These are phyloP conservation scores for Nicotiana sylvestris DNA, from an alignment of 257 asterid species.

Conservation along the genomic window DNA sequence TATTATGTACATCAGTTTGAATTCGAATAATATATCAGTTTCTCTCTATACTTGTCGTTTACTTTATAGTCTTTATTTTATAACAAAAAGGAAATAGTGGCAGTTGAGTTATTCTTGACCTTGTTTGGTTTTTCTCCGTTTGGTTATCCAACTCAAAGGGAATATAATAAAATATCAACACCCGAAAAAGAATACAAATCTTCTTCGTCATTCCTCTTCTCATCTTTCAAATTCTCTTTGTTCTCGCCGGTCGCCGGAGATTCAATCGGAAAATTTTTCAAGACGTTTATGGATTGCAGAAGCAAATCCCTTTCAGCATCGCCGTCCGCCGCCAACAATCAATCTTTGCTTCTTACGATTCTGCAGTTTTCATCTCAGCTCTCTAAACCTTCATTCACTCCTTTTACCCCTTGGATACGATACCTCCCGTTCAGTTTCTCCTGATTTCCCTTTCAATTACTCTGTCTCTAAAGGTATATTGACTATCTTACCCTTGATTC, in stretches of 20 bases:
- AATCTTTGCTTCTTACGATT: not conserved
- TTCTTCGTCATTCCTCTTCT: not conserved
- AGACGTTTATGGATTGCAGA: constrained; percentile 45
- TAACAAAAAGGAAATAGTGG: too few species aligned
- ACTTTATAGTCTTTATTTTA: too few species aligned
- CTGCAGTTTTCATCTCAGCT: constrained; percentile 20
- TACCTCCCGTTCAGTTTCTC: constrained; percentile 38
- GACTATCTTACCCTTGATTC: not conserved
- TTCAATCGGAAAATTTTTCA: not conserved
- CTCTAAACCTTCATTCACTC: constrained; percentile 15
- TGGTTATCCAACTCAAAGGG: not conserved
- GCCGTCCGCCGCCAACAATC: constrained; percentile 15
- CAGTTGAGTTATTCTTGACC: too few species aligned
- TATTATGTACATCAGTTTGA: too few species aligned
- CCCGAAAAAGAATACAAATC: not conserved
- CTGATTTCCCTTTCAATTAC: constrained; percentile 17
- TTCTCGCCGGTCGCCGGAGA: constrained; percentile 6
- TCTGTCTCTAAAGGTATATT: not conserved
- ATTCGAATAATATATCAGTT: too few species aligned
- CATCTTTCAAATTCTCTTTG: not conserved
- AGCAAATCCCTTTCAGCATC: constrained; percentile 17
- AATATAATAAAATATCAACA: not conserved
- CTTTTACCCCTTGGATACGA: constrained; percentile 39
- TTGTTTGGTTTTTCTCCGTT: not conserved
- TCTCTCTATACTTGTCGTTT: too few species aligned